phyloP scores from a whole-genome alignment of 768 basidiomycete species.

The Leccinum arenicola region DNA sequence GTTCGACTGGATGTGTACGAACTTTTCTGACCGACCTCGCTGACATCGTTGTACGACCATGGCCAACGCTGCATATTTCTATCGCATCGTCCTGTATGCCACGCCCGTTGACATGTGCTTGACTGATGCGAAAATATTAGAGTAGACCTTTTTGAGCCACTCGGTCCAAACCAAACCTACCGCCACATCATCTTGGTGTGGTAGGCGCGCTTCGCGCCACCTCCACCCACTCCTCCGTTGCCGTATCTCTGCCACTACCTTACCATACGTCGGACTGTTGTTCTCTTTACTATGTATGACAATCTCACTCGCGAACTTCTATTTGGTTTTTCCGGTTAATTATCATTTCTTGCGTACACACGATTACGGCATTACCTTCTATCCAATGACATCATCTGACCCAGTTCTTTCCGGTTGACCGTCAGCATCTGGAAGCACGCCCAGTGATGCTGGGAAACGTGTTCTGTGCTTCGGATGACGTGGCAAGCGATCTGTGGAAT shows the following conservation, averaged over 20 bases:
- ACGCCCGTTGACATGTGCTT: neutral
- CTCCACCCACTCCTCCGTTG: neutral
- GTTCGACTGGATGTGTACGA: slow-evolving; percentile 7
- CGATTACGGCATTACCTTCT: slow-evolving; percentile 6
- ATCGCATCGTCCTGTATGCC: slow-evolving; percentile 7
- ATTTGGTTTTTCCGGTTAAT: slow-evolving; percentile 15
- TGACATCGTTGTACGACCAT: slow-evolving; percentile 15
- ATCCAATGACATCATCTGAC: slow-evolving; percentile 4
- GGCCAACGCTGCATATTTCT: slow-evolving; percentile 1
- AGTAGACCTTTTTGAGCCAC: slow-evolving; percentile 11
- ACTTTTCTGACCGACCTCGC: slow-evolving; percentile 4
- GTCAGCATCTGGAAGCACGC: neutral
- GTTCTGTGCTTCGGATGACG: neutral
- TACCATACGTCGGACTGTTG: slow-evolving; percentile 4
- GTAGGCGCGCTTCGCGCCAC: neutral
- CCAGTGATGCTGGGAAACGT: neutral
- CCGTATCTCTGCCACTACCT: neutral
- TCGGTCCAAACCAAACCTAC: neutral
- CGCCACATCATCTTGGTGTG: neutral
- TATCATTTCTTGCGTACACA: slow-evolving; percentile 19
- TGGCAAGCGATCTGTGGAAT: neutral
- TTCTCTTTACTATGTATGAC: slow-evolving; percentile 18
- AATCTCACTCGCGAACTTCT: slow-evolving; percentile 1
- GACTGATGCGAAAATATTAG: slow-evolving; percentile 2
- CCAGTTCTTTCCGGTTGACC: neutral